A percentile compares a stretch with the other conserved stretches of the same genome.
Evolutionary conservation across 345 rosid species (phyloP).

Genomic region (Pistacia atlantica): DNA sequence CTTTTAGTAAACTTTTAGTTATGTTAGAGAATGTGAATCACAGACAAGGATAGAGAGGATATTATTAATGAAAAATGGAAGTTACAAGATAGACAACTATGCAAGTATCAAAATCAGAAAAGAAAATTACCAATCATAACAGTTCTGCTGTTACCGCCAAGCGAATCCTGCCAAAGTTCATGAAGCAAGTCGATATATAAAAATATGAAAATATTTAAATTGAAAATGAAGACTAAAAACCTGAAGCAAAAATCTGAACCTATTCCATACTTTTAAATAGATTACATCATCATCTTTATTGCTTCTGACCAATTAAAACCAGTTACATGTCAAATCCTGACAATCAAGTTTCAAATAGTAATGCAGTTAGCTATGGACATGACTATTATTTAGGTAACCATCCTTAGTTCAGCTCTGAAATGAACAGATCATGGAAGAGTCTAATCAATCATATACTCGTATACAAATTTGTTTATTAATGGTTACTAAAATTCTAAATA

Average conservation of each 20-base stretch:
- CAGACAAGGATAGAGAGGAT: not conserved
- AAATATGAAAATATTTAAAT: not conserved
- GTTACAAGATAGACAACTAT: constrained; percentile 5
- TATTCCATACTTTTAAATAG: constrained; percentile 9
- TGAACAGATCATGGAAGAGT: not conserved
- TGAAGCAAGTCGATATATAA: constrained; percentile 11
- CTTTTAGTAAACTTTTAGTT: not conserved
- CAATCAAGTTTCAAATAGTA: not conserved
- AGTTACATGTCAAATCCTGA: not conserved
- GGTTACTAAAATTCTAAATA: not conserved
- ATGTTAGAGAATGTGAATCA: constrained; percentile 8
- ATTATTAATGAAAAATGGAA: not conserved
- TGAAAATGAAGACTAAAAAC: not conserved
- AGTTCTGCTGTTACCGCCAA: constrained; percentile 99
- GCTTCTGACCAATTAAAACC: not conserved
- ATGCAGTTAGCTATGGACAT: not conserved
- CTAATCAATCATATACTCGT: not conserved
- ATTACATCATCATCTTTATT: not conserved
- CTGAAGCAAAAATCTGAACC: not conserved
- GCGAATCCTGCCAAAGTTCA: constrained; percentile 79
- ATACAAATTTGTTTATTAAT: not conserved
- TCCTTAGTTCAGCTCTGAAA: not conserved
- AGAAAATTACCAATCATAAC: constrained; percentile 89
- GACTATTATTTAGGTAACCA: not conserved
- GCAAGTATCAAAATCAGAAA: not conserved